These are phyloP conservation scores for Suillus subluteus DNA, from an alignment of 768 basidiomycete species.

Conservation along the genomic window DNA sequence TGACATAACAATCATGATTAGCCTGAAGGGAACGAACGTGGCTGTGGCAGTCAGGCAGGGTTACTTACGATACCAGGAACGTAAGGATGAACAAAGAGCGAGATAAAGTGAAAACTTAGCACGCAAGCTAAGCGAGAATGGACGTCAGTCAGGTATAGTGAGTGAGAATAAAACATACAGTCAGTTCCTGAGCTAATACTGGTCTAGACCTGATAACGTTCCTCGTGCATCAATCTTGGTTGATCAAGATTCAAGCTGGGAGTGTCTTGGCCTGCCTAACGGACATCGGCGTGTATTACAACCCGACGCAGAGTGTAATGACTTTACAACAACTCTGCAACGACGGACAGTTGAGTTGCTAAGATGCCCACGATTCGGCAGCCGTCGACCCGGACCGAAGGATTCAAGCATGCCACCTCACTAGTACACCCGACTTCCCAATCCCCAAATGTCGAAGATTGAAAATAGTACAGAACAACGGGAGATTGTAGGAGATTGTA, in stretches of 20 bases:
- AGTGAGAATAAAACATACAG: background rate
- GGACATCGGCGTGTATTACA: background rate
- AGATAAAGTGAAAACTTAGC: background rate
- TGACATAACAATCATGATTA: background rate
- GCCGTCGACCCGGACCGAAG: background rate
- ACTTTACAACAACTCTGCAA: background rate
- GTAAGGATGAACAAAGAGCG: background rate
- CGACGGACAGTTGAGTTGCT: background rate
- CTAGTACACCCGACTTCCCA: background rate
- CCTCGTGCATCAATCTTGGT: background rate
- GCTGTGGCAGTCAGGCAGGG: background rate
- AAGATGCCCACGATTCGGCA: background rate
- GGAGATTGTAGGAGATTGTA: background rate
- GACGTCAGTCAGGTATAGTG: background rate
- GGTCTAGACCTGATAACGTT: background rate
- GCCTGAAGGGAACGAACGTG: background rate
- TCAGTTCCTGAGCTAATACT: background rate
- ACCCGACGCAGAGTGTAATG: background rate
- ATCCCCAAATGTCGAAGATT: background rate
- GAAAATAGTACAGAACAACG: background rate
- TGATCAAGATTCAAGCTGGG: background rate
- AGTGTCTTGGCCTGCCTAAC: background rate
- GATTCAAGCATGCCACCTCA: background rate
- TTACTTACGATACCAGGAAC: slow-evolving; percentile 2
- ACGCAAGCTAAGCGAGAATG: background rate